Evolutionary conservation across 768 basidiomycete genomes (phyloP).

Genomic region (Daedaleopsis sinensis): DNA sequence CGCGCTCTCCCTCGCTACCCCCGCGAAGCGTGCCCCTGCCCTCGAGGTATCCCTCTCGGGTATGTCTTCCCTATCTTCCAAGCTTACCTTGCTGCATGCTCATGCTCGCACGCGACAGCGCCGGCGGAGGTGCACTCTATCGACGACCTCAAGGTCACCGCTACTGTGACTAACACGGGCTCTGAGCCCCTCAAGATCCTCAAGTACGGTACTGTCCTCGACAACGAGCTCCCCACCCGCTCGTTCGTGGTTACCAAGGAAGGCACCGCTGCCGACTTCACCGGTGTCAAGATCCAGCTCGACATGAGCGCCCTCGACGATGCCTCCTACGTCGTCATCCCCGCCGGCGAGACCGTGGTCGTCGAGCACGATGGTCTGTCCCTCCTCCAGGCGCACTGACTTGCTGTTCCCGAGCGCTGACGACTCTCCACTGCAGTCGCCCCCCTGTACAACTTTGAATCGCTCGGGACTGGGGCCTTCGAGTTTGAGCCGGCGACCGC

Average conservation of each 20-base stretch:
- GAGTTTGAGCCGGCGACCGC: constrained; percentile 42
- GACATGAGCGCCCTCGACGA: constrained; percentile 40
- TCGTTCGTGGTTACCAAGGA: constrained; percentile 47
- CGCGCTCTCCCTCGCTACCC: constrained; percentile 18
- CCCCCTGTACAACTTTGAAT: constrained; percentile 45
- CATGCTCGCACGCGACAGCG: constrained; percentile 15
- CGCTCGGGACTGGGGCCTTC: constrained; percentile 43
- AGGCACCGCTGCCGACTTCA: constrained; percentile 42
- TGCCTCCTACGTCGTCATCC: constrained; percentile 41
- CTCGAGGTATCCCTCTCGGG: constrained; percentile 19
- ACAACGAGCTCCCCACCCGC: constrained; percentile 44
- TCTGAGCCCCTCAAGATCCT: constrained; percentile 44
- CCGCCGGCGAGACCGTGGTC: constrained; percentile 42
- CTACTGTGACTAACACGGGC: constrained; percentile 45
- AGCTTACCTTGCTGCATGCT: constrained; percentile 21
- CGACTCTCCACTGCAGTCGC: constrained; percentile 33
- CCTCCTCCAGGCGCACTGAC: background rate
- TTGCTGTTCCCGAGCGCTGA: background rate
- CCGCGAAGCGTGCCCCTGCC: constrained; percentile 14
- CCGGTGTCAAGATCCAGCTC: constrained; percentile 43
- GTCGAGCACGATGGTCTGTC: constrained; percentile 43
- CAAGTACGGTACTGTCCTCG: constrained; percentile 51
- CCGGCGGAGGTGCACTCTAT: constrained; percentile 37
- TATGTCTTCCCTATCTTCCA: background rate
- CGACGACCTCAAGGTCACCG: constrained; percentile 43